phyloP scores from a whole-genome alignment of 495 filamentous ascomycete genomes.

The Trichocladium antarcticum region DNA sequence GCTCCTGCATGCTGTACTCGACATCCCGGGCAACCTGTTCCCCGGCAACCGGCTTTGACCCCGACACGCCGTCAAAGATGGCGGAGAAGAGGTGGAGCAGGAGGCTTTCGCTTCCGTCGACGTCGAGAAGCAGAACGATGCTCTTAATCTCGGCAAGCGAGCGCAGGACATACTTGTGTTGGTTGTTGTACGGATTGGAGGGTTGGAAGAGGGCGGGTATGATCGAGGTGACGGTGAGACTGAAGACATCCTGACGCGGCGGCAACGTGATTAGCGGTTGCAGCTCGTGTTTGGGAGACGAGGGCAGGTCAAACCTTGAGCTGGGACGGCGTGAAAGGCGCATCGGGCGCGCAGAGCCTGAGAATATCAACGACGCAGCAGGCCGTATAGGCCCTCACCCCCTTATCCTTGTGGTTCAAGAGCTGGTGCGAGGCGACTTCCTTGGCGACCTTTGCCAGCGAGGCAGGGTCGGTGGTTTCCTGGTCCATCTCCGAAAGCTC shows the following conservation, averaged over 20 bases:
- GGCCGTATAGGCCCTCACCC: slow-evolving; percentile 77
- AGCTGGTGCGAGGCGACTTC: slow-evolving; percentile 77
- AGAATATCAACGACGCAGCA: slow-evolving; percentile 92
- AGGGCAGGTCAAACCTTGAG: slow-evolving; percentile 56
- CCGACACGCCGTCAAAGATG: slow-evolving; percentile 89
- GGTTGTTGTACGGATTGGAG: slow-evolving; percentile 79
- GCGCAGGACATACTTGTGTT: slow-evolving; percentile 80
- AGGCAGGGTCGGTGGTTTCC: slow-evolving; percentile 71
- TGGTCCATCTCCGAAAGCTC: slow-evolving; percentile 83
- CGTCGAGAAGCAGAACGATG: slow-evolving; percentile 84
- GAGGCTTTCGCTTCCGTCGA: slow-evolving; percentile 64
- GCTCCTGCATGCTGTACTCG: slow-evolving; percentile 78
- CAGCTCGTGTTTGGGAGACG: neutral
- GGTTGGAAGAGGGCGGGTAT: slow-evolving; percentile 81
- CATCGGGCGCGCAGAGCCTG: slow-evolving; percentile 86
- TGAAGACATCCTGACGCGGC: slow-evolving; percentile 71
- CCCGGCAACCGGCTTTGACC: slow-evolving; percentile 58
- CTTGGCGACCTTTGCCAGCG: slow-evolving; percentile 72
- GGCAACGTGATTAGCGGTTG: slow-evolving; percentile 8
- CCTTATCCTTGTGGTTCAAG: slow-evolving; percentile 80
- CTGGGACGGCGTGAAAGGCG: slow-evolving; percentile 81
- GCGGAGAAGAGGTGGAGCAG: slow-evolving; percentile 68
- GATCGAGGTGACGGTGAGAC: slow-evolving; percentile 68
- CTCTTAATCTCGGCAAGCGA: slow-evolving; percentile 90
- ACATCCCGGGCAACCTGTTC: slow-evolving; percentile 82